These are phyloP conservation scores for Microbotryum scabiosae DNA, from an alignment of 1,284 basidiomycete species.

Conservation along the genomic window DNA sequence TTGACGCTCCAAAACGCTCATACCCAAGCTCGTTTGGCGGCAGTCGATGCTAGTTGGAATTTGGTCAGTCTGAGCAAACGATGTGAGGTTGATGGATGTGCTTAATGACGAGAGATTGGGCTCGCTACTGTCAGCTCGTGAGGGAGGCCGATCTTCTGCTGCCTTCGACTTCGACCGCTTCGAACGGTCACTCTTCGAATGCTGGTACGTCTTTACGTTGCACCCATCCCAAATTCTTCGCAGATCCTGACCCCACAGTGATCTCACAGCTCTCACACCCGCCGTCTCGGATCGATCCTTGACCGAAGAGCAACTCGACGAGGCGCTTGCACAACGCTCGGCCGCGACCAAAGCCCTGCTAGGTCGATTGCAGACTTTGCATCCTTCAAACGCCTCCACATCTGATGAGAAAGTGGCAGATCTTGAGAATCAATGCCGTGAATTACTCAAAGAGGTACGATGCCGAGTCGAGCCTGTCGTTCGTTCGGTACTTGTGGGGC, in stretches of 20 bases:
- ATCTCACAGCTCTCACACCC: neutral
- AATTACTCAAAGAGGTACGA: slow-evolving; percentile 10
- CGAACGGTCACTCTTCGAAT: slow-evolving; percentile 3
- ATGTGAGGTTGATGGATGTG: too few species aligned
- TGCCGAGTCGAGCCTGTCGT: too few species aligned
- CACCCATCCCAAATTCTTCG: neutral
- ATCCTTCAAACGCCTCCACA: slow-evolving; percentile 1
- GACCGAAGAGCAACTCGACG: slow-evolving; percentile 18
- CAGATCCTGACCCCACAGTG: neutral
- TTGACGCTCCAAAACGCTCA: slow-evolving; percentile 8
- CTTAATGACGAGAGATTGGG: too few species aligned
- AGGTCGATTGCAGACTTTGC: slow-evolving; percentile 12
- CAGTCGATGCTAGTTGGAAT: slow-evolving; percentile 20
- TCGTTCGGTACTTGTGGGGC: too few species aligned
- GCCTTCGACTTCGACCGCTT: slow-evolving; percentile 4
- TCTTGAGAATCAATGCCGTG: slow-evolving; percentile 22
- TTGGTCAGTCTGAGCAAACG: slow-evolving; percentile 1
- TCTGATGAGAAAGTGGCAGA: slow-evolving; percentile 9
- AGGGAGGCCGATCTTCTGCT: slow-evolving; percentile 7
- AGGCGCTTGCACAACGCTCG: slow-evolving; percentile 15
- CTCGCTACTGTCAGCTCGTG: neutral
- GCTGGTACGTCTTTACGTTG: neutral
- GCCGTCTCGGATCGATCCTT: slow-evolving; percentile 9
- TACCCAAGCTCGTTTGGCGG: slow-evolving; percentile 15
- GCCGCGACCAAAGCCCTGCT: slow-evolving; percentile 19